phyloP scores from a whole-genome alignment of 2,329 filamentous ascomycete species.

The Pseudogymnoascus sp. region DNA sequence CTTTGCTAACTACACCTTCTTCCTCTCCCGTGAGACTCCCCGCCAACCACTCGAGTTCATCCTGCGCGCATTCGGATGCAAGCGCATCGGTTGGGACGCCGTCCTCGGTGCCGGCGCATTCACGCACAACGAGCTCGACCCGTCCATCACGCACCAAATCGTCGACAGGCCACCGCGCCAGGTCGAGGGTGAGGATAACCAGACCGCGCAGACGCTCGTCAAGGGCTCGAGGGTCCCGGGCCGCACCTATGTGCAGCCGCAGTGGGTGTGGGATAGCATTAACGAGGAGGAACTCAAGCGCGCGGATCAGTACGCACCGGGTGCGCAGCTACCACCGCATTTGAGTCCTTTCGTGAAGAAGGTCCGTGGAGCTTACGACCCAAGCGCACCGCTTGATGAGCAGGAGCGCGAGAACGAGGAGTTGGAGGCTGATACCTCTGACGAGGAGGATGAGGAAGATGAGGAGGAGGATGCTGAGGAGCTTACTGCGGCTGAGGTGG shows the following conservation, averaged over 20 bases:
- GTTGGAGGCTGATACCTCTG: conserved; percentile 55
- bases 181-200: conserved; percentile 51
- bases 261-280: conserved; percentile 97
- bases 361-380: conserved; percentile 83
- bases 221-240: conserved; percentile 75
- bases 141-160: conserved; percentile 90
- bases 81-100: conserved; percentile 88
- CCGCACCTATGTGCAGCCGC: conserved; percentile 86
- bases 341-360: conserved; percentile 91
- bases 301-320: conserved; percentile 81
- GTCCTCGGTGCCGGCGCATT: conserved; percentile 87
- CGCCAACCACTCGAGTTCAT: conserved; percentile 87
- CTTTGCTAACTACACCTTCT: conserved; percentile 85
- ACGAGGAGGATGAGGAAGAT: conserved; percentile 34
- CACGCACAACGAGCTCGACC: conserved; percentile 80
- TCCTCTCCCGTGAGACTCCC: conserved; percentile 87
- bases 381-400: conserved; percentile 73
- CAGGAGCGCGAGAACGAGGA: conserved; percentile 85
- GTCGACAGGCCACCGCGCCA: conserved; percentile 80
- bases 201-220: conserved; percentile 51
- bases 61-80: conserved; percentile 88
- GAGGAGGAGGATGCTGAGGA: conserved; percentile 36
- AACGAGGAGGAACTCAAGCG: conserved; percentile 86
- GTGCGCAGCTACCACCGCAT: conserved; percentile 84
- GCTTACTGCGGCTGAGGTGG: conserved; percentile 31